Evolutionary conservation across 495 filamentous ascomycete genomes (phyloP), one percentile per base, ranked within the genome.

Genomic region (Xylaria grammica): DNA sequence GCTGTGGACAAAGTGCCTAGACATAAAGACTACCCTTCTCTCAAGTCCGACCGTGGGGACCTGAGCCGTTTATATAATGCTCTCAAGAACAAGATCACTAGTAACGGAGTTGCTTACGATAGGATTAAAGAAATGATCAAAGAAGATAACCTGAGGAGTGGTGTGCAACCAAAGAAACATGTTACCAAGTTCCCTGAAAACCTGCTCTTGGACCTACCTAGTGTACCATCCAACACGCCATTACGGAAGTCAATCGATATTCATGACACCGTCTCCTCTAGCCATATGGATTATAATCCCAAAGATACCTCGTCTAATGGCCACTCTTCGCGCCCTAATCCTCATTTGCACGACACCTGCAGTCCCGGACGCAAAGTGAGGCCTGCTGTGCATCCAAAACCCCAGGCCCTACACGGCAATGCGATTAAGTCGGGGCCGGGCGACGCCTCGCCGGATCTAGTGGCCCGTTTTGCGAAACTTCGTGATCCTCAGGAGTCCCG

Each of bases 1-100:
- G 82, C 90, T 36, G 81, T 91, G 24, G 84, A 94, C 42, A 79
- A 89, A 36, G 88, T 97, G 36, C 93, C 92, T 9, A 79, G 80
- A 36, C 88, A 93, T 65, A 86, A 85, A 53, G 89, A 91, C 34
- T 92, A 84, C 69, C 82, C 80, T 15, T 74, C 77, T 15, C 69
- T 89, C 20, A 74, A 79, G 45, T 64, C 68, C 10, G 80, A 81
- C 50, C 72, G 81, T 20, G 75, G 76, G 17, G 74, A 77, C 3
- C 56, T 83, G 65, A 81, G 72, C 71, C 81, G 77, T 73, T 69
- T 69, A 73, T 85, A 79, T 72, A 83, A 74, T 72, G 72, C 76
- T 9, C 70, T 86, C 30, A 77, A 75, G n/a, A 81, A 79, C 65
- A 81, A 78, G 65, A 81, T 81, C 51, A 82, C 73, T 52, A 65